Conservation (phyloP, 768 basidiomycete species). For the Kwoniella mangroviensis region DNA sequence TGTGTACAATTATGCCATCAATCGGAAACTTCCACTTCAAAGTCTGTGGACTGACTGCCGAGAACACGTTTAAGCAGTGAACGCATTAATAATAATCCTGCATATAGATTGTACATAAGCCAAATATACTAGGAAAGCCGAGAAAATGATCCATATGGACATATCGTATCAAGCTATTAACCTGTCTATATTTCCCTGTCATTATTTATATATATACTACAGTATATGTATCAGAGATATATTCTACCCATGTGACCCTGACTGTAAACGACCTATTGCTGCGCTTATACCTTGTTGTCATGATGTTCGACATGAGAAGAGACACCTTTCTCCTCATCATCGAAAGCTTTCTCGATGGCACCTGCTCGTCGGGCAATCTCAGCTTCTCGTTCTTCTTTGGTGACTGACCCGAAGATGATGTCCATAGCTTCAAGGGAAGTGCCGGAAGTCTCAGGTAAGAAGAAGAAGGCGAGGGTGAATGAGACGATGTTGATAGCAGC, state of each 20-base stretch:
- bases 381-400: constrained; percentile 47
- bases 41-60: background rate
- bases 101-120: background rate
- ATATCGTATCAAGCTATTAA: no score
- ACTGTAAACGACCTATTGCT: background rate
- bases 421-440: constrained; percentile 45
- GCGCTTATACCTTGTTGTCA: constrained; percentile 1
- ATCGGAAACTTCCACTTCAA: no score
- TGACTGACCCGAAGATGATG: constrained; percentile 48
- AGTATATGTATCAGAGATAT: background rate
- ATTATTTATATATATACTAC: background rate
- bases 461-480: constrained; percentile 34
- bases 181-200: background rate
- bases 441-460: constrained; percentile 38
- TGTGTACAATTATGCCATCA: no score
- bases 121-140: background rate
- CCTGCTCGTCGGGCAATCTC: constrained; percentile 33
- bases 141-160: background rate
- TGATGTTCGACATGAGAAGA: constrained; percentile 16
- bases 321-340: constrained; percentile 26
- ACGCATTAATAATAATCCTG: background rate
- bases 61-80: background rate
- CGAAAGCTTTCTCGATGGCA: constrained; percentile 26
- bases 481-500: constrained; percentile 43
- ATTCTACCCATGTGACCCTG: background rate